Base-by-base conservation (phyloP, 176 grass and related monocot species). In the Urochloa ruziziensis region DNA sequence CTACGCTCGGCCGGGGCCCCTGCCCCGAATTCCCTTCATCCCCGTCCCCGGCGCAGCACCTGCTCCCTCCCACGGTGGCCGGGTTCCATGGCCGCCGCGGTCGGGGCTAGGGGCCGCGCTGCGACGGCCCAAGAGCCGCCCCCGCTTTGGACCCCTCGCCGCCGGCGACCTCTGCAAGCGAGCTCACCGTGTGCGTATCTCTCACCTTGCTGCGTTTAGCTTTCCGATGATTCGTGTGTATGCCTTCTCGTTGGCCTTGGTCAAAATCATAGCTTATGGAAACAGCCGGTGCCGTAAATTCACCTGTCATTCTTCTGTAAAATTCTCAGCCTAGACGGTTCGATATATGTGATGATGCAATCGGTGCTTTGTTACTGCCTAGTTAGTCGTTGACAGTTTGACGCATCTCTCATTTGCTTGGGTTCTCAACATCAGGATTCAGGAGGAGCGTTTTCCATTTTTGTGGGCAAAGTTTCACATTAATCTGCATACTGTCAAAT, bases 81-180 rank as follows among this genome's bases (percentile, higher is more conserved):
- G 46, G 2, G 16, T 56, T 52, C 81, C 56, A 86, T 80, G 83
- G 81, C 7, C 37, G 37, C 30, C 57, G 60, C 67, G 57, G 13
- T 61, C 58, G n/a, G 77, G 82, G 10, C 54, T 58, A 68, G 80
- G 47, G 17, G 82, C 64, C 19, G 70, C 63, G 62, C 91, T 83
- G 2, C 78, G 60, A 72, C 81, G 73, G 70, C 86, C 84, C 23
- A 70, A 52, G 84, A 83, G 84, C 36, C 32, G 84, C 36, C 81
- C 90, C 72, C 65, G 84, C 67, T 88, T 93, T 80, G 84, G 82
- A 2, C 71, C 46, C 70, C 17, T 52, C 47, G 18, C 83, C 46
- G 88, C 80, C 3, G 82, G 87, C 34, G 84, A 88, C 83, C 86
- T 88, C 42, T 86, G 74, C 80, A 90, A 60, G 47, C 82, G 53